Evolutionary conservation across 192 early-diverging fungal species (phyloP), one percentile per base, ranked within the genome.

Genomic region (Umbelopsis sp.): DNA sequence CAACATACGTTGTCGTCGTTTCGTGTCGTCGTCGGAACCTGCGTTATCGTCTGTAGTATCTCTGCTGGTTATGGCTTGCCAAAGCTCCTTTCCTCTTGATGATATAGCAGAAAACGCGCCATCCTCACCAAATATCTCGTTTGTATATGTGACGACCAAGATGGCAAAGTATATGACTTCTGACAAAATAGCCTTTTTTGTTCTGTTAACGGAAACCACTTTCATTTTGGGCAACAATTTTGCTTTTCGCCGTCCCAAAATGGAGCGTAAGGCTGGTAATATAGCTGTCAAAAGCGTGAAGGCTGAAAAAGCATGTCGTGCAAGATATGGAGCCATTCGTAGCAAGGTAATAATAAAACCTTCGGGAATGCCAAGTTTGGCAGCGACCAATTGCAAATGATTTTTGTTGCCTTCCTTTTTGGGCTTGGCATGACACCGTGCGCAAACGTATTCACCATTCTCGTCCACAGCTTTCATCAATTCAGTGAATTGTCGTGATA

Each of bases 141-240:
- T 23, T 30, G 55, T 61, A 33, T 61, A 61, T 2, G 55, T 61
- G 18, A 61, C 30, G 33, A 37, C 21, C 55, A 61, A 33, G 30
- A 61, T 61, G 30, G 55, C 55, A 35, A 61, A 61, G 27, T 61
- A 61, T 6, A 61, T 25, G 16, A 61, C 30, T 61, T 61, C 55
- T 35, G 55, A 61, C 33, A 61, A 35, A n/a, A 61, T 61, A 7
- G 55, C 55, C 4, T 3, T 61, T n/a, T 61, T 61, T 3, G 55
- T 61, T 33, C 55, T 12, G 5, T 4, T 61, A 15, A n/a, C 55
- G 0, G 55, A n/a, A 37, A 30, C 4, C 4, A 35, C 30, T 35
- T 30, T 25, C 10, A 25, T 8, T 61, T 61, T 61, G 13, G 55
- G 55, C 4, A 61, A 7, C 23, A 16, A 15, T 2, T 25, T 30